Conservation (phyloP, 2,329 filamentous ascomycete species). For the Chalaropsis thielavioides region DNA sequence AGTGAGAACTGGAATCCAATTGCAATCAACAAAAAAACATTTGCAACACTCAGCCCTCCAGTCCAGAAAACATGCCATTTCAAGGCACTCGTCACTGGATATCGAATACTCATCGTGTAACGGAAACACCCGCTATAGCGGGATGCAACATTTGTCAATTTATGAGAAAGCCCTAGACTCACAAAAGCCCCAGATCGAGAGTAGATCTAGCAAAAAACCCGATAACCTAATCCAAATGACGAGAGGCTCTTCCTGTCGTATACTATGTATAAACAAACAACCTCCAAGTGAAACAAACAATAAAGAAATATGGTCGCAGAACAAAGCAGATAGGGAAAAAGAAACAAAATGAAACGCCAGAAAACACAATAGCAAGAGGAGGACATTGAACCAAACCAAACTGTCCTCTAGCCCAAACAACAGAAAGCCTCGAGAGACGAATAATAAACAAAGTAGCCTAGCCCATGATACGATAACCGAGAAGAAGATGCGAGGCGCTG, state of each 20-base stretch:
- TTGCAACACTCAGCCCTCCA: no score
- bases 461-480: neutral
- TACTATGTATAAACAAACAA: neutral
- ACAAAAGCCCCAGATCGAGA: neutral
- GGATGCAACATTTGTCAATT: neutral
- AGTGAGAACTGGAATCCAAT: no score
- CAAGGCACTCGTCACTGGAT: no score
- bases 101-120: neutral
- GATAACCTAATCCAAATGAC: neutral
- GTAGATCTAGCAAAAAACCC: neutral
- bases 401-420: neutral
- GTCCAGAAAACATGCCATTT: no score
- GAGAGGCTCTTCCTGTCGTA: neutral
- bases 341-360: slow-evolving; percentile 10
- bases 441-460: neutral
- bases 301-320: neutral
- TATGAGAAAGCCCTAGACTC: neutral
- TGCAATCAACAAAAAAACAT: no score
- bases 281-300: neutral
- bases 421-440: neutral
- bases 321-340: neutral
- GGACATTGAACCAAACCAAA: neutral
- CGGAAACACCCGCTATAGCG: neutral
- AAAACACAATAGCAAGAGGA: neutral
- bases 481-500: neutral